Evolutionary conservation across 1,284 basidiomycete genomes (phyloP), one percentile per base, ranked within the genome.

Genomic region (Macrocybe sp.): DNA sequence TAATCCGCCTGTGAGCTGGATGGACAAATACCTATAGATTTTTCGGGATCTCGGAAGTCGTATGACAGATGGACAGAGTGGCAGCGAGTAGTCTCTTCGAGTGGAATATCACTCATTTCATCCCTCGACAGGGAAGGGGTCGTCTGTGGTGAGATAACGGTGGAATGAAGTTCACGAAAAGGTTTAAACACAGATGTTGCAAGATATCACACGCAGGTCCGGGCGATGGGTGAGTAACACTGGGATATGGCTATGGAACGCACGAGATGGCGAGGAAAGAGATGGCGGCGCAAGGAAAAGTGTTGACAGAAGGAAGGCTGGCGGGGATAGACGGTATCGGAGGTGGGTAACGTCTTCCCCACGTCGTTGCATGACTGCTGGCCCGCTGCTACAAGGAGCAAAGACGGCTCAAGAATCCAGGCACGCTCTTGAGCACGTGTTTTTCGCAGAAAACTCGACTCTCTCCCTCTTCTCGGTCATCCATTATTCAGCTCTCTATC

Each of bases 61-160:
- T 53, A 51, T 33, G 52, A 46, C 10, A 41, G 10, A 41, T 55
- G 59, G 30, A 53, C 44, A 47, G 55, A 56, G 55, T 47, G 54
- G 55, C 49, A 45, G 40, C 54, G 54, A 48, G 50, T 53, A 43
- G 56, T 62, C 52, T 60, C 62, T 50, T 57, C 57, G 35, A 48
- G 50, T 40, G 55, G 51, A 43, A 55, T 54, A 39, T 58, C 57
- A 54, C 54, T 61, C 64, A 66, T 66, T 52, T 61, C 65, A 66
- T 66, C 59, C 57, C 62, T 62, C 46, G 59, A 54, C 46, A 47
- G 49, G 39, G 16, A 37, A 22, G 32, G 33, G 22, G 11, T 9
- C n/a, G 22, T 22, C 22, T 22, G 22, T 2, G 5, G 35, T 11
- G 14, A 11, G 35, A 14, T 37, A 14, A 14, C 22, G 46, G 31